Evolutionary conservation across 2,329 filamentous ascomycete species (phyloP), one percentile per base, ranked within the genome.

Genomic region (Achaetomium macrosporum): DNA sequence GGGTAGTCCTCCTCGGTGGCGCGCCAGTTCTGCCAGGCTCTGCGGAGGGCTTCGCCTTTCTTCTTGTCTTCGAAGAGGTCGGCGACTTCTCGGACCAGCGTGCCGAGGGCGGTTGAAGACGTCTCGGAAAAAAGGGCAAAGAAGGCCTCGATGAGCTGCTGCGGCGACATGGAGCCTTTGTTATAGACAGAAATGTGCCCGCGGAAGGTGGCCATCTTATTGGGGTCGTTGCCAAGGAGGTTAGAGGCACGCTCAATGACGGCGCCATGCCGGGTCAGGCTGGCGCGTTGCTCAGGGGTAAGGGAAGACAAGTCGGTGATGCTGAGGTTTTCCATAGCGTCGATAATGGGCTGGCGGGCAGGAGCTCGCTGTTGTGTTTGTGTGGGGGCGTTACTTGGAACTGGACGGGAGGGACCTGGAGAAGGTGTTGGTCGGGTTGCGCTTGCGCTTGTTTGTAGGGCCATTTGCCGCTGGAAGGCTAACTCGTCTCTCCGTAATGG

Each of bases 1-100:
- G 92, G 92, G 61, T 96, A 97, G 67, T 96, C 91, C 69, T 96
- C 91, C 60, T 95, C 95, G 71, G 95, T 93, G 36, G 90, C 90
- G 43, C 89, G 88, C 89, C 92, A 96, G 69, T 96, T 88, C 61
- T 90, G 89, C 90, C 92, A 96, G 1, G 91, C 89, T 63, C 86
- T 86, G 25, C 90, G 80, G 3, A 99, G 73, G 0, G 75, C 77
- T 48, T 86, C 84, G 1, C 83, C 83, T 66, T 95, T 96, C 16
- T 69, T 66, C 46, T 85, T 78, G 61, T 95, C 86, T 61, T 99
- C 92, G 62, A 93, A 97, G 11, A 99, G 82, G 48, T 97, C 92
- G 5, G 92, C 88, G 3, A 96, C 80, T 66, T 99, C 93, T 56
- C 92, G 88, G 57, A 97, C 81, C 1, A 99, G 78, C 25, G 91